Conservation (phyloP, 768 basidiomycete genomes). For the Lentinus brumalis region DNA sequence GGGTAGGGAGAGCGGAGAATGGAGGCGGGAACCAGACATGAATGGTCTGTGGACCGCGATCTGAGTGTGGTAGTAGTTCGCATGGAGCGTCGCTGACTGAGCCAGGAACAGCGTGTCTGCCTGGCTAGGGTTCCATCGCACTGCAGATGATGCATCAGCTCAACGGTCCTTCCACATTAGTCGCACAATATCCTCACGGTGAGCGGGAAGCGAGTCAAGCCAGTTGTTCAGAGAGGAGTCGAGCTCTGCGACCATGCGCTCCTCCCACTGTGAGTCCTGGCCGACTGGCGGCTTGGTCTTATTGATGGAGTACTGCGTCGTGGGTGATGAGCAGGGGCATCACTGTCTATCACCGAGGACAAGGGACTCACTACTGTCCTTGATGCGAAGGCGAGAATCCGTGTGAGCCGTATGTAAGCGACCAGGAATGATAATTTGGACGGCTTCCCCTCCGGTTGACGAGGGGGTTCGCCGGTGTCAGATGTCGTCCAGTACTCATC, state of each 20-base stretch:
- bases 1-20: conserved; percentile 48
- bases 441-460: conserved; percentile 64
- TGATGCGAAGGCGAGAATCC: conserved; percentile 62
- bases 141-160: conserved; percentile 15
- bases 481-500: conserved; percentile 66
- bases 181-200: conserved; percentile 35
- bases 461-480: conserved; percentile 51
- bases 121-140: conserved; percentile 39
- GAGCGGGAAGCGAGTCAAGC: conserved; percentile 69
- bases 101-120: conserved; percentile 24
- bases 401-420: conserved; percentile 54
- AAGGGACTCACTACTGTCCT: conserved; percentile 55
- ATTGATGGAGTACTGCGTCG: conserved; percentile 67
- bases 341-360: not conserved
- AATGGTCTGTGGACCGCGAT: conserved; percentile 80
- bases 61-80: conserved; percentile 47
- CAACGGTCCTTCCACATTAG: conserved; percentile 25
- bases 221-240: conserved; percentile 80
- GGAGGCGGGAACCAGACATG: conserved; percentile 59
- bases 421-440: conserved; percentile 56
- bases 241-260: conserved; percentile 67
- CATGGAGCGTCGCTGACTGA: conserved; percentile 39
- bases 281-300: conserved; percentile 57
- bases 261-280: conserved; percentile 58
- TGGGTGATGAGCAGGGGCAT: not conserved